Evolutionary conservation across 1,284 basidiomycete genomes (phyloP).

Genomic region (Cronartium quercuum): DNA sequence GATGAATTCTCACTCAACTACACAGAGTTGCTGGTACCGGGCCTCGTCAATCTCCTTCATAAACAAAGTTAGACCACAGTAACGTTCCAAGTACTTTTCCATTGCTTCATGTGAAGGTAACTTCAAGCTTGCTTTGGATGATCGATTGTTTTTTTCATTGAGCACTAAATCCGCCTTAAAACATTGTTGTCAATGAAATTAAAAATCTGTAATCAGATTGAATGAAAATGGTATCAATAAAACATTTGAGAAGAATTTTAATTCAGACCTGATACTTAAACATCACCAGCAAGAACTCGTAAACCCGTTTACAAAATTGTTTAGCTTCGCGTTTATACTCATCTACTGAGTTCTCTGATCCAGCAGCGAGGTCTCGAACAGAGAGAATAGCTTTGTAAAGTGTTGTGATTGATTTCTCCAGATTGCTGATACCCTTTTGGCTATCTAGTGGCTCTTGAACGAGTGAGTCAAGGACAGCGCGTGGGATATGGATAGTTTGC

Average conservation of each 20-base stretch:
- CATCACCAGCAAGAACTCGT: conserved; percentile 82
- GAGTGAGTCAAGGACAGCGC: conserved; percentile 66
- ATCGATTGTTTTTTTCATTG: conserved; percentile 46
- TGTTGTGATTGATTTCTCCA: conserved; percentile 76
- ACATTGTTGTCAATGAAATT: not conserved
- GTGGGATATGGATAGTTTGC: conserved; percentile 89
- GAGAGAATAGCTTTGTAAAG: conserved; percentile 94
- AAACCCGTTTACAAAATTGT: conserved; percentile 83
- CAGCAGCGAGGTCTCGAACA: conserved; percentile 72
- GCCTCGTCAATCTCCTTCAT: conserved; percentile 89
- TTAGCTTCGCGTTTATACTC: conserved; percentile 80
- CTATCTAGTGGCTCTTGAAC: conserved; percentile 81
- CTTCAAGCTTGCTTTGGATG: conserved; percentile 43
- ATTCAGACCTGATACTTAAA: conserved; percentile 73
- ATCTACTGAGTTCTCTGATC: conserved; percentile 62
- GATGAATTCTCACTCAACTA: conserved; percentile 56
- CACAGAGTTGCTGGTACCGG: conserved; percentile 75
- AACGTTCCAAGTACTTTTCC: conserved; percentile 75
- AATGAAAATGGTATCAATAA: no score
- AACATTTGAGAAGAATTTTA: not conserved
- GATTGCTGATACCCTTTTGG: conserved; percentile 62
- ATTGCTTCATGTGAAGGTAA: conserved; percentile 64
- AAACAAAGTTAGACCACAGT: conserved; percentile 84
- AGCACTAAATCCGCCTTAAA: conserved; percentile 50
- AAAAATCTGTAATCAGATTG: not conserved